Evolutionary conservation across 371 early-diverging fungal species (phyloP), one percentile per base, ranked within the genome.

Genomic region (Syncephalastrum contaminatum): DNA sequence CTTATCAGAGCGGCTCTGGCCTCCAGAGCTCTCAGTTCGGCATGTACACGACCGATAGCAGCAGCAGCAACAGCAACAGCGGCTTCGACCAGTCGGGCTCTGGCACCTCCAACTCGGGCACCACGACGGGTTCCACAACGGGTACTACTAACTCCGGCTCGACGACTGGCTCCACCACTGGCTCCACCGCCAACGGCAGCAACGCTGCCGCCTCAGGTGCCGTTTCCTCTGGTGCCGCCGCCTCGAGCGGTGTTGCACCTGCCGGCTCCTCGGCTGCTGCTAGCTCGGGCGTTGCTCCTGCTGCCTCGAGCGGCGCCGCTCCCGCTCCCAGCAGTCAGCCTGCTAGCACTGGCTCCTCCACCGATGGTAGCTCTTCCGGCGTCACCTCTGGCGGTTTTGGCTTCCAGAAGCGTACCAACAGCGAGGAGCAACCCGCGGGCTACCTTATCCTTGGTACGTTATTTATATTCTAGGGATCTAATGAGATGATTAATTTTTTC

Each of bases 21-120:
- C 20, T 77, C 14, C 36, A 54, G 4, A 77, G 78, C 54, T 53
- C 74, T 45, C 78, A 77, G 24, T 77, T 77, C 46, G 75, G 72
- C 42, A 67, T 77, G 68, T 74, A 72, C 47, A 69, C 69, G 8
- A 61, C 57, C 21, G 21, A 42, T 13, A 48, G n/a, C 56, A 13
- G 22, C 48, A 4, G 16, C 20, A 18, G 46, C 47, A 39, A 53
- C 10, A 10, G 36, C 36, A 54, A 44, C 46, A 30, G 36, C 36
- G 71, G 74, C 4, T 74, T 72, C 48, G 54, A 56, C 43, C 60
- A 69, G 44, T 43, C 36, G 36, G 36, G 36, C 36, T 30, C 53
- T 45, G 66, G 66, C 24, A 40, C 53, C 15, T 39, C 42, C 14
- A 45, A 43, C 27, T 15, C 54, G 16, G 49, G 39, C 39, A 18